A percentile compares a stretch with the other conserved stretches of the same genome.
Evolutionary conservation across 257 asterid species (phyloP).

Genomic region (Fraxinus quadrangulata): DNA sequence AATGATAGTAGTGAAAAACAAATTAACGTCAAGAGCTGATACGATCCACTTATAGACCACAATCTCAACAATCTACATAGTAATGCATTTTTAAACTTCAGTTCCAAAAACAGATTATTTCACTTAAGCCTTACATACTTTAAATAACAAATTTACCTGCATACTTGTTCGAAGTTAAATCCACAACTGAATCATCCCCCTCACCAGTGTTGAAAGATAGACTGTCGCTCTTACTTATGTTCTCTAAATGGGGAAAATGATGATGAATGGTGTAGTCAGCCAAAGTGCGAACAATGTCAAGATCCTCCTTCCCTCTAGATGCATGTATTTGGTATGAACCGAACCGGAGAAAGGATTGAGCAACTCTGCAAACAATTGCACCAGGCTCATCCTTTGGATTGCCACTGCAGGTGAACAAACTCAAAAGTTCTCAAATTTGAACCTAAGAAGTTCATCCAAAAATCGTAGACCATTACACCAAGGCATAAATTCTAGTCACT

Average conservation of each 20-base stretch:
- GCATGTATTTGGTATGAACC: constrained; percentile 98
- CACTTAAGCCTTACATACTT: background rate
- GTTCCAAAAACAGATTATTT: background rate
- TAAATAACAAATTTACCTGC: constrained; percentile 60
- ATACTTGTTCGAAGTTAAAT: constrained; percentile 92
- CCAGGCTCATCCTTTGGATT: constrained; percentile 98
- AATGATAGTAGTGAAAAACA: background rate
- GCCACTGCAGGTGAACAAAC: constrained; percentile 63
- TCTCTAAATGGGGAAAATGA: constrained; percentile 86
- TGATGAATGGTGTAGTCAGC: constrained; percentile 84
- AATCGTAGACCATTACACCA: background rate
- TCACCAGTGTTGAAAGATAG: constrained; percentile 85
- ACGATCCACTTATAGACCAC: background rate
- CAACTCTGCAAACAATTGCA: constrained; percentile 92
- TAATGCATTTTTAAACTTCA: background rate
- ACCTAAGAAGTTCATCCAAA: background rate
- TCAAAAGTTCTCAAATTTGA: constrained; percentile 4
- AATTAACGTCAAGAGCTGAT: background rate
- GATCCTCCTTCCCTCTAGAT: constrained; percentile 60
- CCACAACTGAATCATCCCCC: constrained; percentile 82
- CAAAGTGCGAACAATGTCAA: constrained; percentile 72
- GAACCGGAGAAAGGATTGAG: constrained; percentile 90
- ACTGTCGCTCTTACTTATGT: constrained; percentile 74
- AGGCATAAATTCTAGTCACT: constrained; percentile 3
- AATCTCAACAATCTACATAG: background rate